These are phyloP conservation scores for Carpinus viminea DNA, from an alignment of 306 rosid species.

Conservation along the genomic window DNA sequence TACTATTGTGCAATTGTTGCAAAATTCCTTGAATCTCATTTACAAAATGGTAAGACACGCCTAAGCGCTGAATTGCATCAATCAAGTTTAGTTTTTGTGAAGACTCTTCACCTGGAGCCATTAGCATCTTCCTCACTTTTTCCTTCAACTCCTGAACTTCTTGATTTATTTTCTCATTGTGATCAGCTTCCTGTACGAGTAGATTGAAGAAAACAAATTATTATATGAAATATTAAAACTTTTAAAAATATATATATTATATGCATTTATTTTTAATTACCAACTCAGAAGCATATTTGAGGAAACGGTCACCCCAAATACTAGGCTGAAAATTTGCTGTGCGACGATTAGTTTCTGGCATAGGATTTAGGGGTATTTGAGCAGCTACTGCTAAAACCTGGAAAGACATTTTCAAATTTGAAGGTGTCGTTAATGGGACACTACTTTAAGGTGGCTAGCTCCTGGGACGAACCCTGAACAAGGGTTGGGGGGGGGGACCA, in stretches of 20 bases:
- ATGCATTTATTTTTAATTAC: neutral
- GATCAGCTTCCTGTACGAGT: neutral
- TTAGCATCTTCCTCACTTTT: conserved; percentile 18
- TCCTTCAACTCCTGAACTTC: conserved; percentile 23
- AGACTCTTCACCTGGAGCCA: neutral
- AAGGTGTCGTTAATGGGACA: too few species aligned
- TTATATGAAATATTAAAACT: too few species aligned
- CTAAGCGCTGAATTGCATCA: conserved; percentile 41
- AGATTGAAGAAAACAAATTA: neutral
- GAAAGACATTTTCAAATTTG: neutral
- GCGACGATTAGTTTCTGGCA: neutral
- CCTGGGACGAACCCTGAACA: too few species aligned
- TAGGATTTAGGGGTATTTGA: neutral
- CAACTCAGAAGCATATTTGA: neutral
- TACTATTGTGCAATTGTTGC: conserved; percentile 1
- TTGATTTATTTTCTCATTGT: neutral
- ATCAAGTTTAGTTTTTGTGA: conserved; percentile 15
- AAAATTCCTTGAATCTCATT: conserved; percentile 26
- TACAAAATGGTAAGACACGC: conserved; percentile 36
- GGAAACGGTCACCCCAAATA: conserved; percentile 36
- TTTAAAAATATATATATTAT: too few species aligned
- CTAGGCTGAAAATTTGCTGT: conserved; percentile 18
- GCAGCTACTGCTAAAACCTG: neutral
- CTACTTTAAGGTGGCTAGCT: too few species aligned
- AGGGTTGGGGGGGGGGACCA: too few species aligned